Evolutionary conservation across 2,329 filamentous ascomycete species (phyloP).

Genomic region (Ambrosiella beaveri): DNA sequence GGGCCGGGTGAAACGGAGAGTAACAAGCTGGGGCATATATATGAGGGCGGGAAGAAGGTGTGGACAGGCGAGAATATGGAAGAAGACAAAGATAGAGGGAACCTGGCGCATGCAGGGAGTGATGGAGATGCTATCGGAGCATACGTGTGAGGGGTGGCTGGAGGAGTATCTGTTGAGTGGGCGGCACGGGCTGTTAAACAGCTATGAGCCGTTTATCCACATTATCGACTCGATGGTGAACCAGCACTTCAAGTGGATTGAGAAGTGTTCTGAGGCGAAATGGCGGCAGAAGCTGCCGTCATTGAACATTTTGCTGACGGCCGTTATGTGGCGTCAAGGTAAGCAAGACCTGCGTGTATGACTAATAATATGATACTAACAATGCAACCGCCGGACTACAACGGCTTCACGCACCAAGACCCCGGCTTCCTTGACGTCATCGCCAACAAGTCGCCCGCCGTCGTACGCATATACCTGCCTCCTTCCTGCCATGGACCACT

Average conservation of each 20-base stretch:
- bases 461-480: slow-evolving; percentile 64
- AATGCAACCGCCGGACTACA: slow-evolving; percentile 38
- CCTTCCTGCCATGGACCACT: slow-evolving; percentile 60
- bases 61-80: slow-evolving; percentile 68
- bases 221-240: slow-evolving; percentile 77
- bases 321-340: slow-evolving; percentile 58
- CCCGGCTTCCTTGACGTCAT: slow-evolving; percentile 67
- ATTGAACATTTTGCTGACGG: slow-evolving; percentile 63
- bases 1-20: slow-evolving; percentile 69
- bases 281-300: slow-evolving; percentile 60
- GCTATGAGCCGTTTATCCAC: slow-evolving; percentile 69
- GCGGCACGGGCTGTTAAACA: slow-evolving; percentile 60
- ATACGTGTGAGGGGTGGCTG: slow-evolving; percentile 64
- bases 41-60: slow-evolving; percentile 59
- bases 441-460: slow-evolving; percentile 62
- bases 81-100: slow-evolving; percentile 58
- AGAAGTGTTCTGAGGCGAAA: slow-evolving; percentile 63
- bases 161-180: slow-evolving; percentile 64
- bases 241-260: slow-evolving; percentile 73
- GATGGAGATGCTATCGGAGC: slow-evolving; percentile 74
- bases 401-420: slow-evolving; percentile 69
- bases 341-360: not conserved
- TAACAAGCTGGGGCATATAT: slow-evolving; percentile 58
- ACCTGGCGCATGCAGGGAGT: slow-evolving; percentile 50
- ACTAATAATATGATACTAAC: not conserved